These are phyloP conservation scores for Xylariaceae sp. DNA, from an alignment of 2,329 filamentous ascomycete genomes.

Conservation along the genomic window DNA sequence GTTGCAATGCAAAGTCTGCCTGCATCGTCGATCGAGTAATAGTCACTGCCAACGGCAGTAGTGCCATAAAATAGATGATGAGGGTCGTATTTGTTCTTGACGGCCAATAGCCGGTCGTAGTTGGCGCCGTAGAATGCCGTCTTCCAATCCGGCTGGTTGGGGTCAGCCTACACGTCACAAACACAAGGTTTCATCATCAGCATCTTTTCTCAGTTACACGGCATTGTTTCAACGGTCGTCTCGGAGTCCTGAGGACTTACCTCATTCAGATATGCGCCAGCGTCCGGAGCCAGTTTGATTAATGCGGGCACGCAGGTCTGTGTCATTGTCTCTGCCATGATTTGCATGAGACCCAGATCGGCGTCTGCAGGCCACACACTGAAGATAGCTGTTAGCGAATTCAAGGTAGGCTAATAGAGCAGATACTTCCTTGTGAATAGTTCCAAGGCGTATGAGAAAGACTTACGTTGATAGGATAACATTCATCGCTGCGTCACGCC, in stretches of 20 bases:
- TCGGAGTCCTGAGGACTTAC: no score
- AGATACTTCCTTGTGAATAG: no score
- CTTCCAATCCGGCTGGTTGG: conserved; percentile 42
- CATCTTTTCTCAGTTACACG: neutral
- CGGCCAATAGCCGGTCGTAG: conserved; percentile 46
- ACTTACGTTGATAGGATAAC: no score
- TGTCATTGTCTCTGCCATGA: neutral
- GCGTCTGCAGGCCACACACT: neutral
- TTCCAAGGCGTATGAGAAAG: no score
- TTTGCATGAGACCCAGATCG: neutral
- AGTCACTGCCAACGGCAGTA: conserved; percentile 58
- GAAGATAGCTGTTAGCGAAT: no score
- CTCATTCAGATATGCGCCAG: conserved; percentile 18
- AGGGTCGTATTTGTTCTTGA: conserved; percentile 60
- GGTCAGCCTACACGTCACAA: no score
- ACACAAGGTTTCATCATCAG: no score
- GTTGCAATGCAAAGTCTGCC: neutral
- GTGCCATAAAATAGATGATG: conserved; percentile 52
- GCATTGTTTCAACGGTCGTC: neutral
- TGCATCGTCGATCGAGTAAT: neutral
- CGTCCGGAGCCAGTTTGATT: conserved; percentile 1
- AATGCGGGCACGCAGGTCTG: neutral
- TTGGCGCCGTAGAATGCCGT: conserved; percentile 53
- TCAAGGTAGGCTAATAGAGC: no score
- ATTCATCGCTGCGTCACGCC: conserved; percentile 41